Evolutionary conservation across 2,329 filamentous ascomycete genomes (phyloP).

Genomic region (Achaetomium macrosporum): DNA sequence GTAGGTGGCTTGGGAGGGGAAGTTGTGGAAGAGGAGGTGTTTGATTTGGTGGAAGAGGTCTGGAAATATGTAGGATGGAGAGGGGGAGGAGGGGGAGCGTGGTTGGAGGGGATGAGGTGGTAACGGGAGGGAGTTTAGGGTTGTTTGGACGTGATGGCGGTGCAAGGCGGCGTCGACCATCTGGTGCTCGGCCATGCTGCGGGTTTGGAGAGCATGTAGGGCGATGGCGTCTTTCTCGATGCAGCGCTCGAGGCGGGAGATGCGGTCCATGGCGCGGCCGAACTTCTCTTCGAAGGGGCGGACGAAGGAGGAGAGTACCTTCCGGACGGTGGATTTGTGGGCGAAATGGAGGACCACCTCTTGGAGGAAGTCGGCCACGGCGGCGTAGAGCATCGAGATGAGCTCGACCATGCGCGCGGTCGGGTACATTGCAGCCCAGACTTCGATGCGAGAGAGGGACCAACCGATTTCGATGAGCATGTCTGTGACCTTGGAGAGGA

Average conservation of each 20-base stretch:
- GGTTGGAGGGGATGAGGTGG: background rate
- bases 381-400: slow-evolving; percentile 25
- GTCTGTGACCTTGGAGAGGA: slow-evolving; percentile 24
- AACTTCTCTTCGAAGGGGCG: slow-evolving; percentile 17
- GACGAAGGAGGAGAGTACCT: slow-evolving; percentile 8
- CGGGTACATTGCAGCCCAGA: slow-evolving; percentile 22
- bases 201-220: slow-evolving; percentile 11
- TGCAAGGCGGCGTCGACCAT: slow-evolving; percentile 8
- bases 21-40: slow-evolving; percentile 22
- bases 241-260: slow-evolving; percentile 12
- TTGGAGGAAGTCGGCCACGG: slow-evolving; percentile 25
- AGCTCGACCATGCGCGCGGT: slow-evolving; percentile 27
- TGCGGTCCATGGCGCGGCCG: slow-evolving; percentile 17
- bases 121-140: background rate
- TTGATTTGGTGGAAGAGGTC: slow-evolving; percentile 18
- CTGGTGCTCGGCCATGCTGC: slow-evolving; percentile 11
- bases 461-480: slow-evolving; percentile 26
- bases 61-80: background rate
- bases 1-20: slow-evolving; percentile 24
- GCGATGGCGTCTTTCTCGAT: slow-evolving; percentile 17
- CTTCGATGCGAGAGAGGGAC: slow-evolving; percentile 23
- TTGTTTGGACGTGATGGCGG: slow-evolving; percentile 7
- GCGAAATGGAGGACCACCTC: slow-evolving; percentile 18
- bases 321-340: slow-evolving; percentile 8
- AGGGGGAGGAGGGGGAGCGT: background rate